Base-by-base conservation (phyloP, 2,329 filamentous ascomycete species). In the Neonectria ditissima region DNA sequence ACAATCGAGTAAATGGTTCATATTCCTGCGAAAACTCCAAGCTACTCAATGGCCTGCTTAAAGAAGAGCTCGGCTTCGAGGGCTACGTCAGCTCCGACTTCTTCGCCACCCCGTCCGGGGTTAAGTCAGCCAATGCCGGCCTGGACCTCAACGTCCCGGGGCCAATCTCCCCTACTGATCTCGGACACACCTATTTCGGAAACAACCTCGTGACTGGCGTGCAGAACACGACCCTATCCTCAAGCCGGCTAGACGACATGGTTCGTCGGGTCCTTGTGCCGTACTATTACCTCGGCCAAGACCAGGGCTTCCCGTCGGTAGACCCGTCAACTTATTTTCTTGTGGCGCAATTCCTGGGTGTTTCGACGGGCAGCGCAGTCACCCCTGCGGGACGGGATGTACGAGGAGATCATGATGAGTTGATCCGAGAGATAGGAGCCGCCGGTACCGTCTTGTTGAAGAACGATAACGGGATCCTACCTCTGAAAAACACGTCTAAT, bases 81-180 rank as follows among this genome's bases (percentile, higher is more conserved):
- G 91, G 91, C 0, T 92, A 89, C 68, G 85, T 92, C 1, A 84
- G 90, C 43, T 84, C 86, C 0, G 91, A 93, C 73, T 93, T 90
- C 89, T 76, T 79, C 32, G 91, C 89, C 1, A 89, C 91, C 58
- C 89, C 91, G 66, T 80, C 86, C 0, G 89, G 90, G 37, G 84
- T 90, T 11, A 84, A 84, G 1, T 84, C 84, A 5, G 83, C 89
- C 1, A 78, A 89, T 59, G 88, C 89, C 3, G 92, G 91, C 28
- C 75, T 94, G 28, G 91, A 93, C 73, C 47, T 65, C 26, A 56
- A 89, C 2, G 95, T 95, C 91, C 91, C 91, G 0, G 92, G 93
- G 62, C 88, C 81, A 24, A 59, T 4, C 70, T 75, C 41, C 82
- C n/a, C 37, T 14, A 14, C 54, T 3, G 20, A 37, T 16, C 50